These are phyloP conservation scores for Pyricularia sp. DNA, from an alignment of 2,329 filamentous ascomycete species.

Conservation along the genomic window DNA sequence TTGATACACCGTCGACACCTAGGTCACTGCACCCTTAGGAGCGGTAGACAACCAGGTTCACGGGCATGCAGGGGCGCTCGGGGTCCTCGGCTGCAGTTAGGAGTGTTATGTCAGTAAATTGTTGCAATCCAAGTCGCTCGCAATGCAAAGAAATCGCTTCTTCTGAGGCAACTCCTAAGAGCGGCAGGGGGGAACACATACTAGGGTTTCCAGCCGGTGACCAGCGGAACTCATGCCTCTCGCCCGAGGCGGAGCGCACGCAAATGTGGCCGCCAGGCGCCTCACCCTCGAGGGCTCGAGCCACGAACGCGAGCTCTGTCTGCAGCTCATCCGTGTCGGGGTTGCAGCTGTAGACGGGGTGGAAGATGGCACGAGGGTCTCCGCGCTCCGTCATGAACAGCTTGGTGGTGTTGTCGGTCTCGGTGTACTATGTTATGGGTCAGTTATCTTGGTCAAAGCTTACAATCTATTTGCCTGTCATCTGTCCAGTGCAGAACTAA, in stretches of 20 bases:
- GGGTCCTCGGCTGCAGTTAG: background rate
- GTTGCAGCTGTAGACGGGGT: constrained; percentile 27
- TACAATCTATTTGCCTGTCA: too few species aligned
- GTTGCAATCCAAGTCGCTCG: too few species aligned
- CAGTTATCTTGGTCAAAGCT: background rate
- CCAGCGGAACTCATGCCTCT: constrained; percentile 27
- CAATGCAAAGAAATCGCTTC: too few species aligned
- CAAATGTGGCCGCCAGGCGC: constrained; percentile 24
- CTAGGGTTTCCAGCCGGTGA: constrained; percentile 25
- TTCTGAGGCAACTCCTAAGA: too few species aligned
- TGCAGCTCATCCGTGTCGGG: constrained; percentile 26
- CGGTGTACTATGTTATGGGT: constrained; percentile 18
- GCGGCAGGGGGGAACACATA: constrained; percentile 8
- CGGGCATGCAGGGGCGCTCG: background rate
- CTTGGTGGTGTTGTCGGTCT: constrained; percentile 32
- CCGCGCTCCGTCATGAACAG: constrained; percentile 32
- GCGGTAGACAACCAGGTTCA: background rate
- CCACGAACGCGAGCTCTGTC: constrained; percentile 21
- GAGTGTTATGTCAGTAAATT: too few species aligned
- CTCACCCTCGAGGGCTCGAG: constrained; percentile 11
- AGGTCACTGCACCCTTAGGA: background rate
- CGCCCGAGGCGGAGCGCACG: constrained; percentile 22
- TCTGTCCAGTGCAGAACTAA: constrained; percentile 9
- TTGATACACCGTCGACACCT: background rate
- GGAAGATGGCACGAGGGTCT: constrained; percentile 26